phyloP scores from a whole-genome alignment of 75 land plant species.

The Adiantum capillusveneris region DNA sequence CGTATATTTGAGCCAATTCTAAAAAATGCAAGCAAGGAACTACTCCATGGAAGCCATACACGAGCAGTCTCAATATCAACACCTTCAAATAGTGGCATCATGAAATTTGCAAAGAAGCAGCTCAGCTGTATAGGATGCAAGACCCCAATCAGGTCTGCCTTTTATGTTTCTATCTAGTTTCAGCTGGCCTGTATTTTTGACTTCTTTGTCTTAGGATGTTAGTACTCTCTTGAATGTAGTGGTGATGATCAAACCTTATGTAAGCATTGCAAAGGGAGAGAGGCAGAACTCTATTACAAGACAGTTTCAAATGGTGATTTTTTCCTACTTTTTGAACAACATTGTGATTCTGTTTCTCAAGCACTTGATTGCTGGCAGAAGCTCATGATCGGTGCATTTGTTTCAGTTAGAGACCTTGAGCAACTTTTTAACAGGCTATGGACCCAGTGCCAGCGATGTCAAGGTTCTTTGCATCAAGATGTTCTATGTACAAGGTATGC shows the following conservation, averaged over 20 bases:
- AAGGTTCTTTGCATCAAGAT: conserved; percentile 98
- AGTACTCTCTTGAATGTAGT: conserved; percentile 35
- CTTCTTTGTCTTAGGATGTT: background rate
- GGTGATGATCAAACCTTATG: conserved; percentile 67
- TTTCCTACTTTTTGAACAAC: background rate
- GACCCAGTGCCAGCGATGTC: conserved; percentile 99
- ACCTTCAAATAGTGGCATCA: conserved; percentile 93
- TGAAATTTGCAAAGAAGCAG: conserved; percentile 96
- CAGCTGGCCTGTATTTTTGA: background rate
- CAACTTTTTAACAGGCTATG: conserved; percentile 85
- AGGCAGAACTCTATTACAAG: conserved; percentile 89
- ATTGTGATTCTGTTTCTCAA: background rate
- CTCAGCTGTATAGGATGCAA: conserved; percentile 94
- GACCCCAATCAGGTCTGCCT: conserved; percentile 63
- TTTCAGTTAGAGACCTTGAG: conserved; percentile 78
- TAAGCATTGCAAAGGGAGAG: conserved; percentile 89
- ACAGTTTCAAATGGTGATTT: conserved; percentile 73
- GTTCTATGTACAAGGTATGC: conserved; percentile 91
- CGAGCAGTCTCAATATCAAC: conserved; percentile 87
- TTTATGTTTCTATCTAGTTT: background rate
- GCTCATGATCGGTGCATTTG: background rate
- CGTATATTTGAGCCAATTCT: conserved; percentile 95
- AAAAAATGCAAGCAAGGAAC: conserved; percentile 85
- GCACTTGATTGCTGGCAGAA: background rate
- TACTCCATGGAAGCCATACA: conserved; percentile 88